Conservation (phyloP, 2,329 filamentous ascomycete genomes). For the Pyrenochaeta sp. region DNA sequence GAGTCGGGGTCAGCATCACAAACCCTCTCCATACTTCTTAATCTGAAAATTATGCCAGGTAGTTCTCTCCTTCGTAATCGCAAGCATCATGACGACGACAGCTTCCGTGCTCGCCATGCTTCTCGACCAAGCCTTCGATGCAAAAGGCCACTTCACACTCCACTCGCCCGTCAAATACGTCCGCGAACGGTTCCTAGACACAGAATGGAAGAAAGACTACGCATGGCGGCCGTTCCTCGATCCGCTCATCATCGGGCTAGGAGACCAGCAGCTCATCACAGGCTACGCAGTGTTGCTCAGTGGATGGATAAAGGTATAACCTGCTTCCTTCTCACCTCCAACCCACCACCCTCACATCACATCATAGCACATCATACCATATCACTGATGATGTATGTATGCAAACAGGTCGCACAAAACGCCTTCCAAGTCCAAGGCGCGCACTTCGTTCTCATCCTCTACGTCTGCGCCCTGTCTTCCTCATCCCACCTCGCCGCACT, state of each 20-base stretch:
- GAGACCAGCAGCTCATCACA: conserved; percentile 44
- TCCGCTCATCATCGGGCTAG: conserved; percentile 42
- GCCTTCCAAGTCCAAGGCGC: conserved; percentile 37
- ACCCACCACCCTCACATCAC: not conserved
- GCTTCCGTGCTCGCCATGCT: conserved; percentile 44
- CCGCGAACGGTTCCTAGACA: conserved; percentile 33
- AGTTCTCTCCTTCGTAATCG: conserved; percentile 40
- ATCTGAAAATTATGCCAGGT: conserved; percentile 27
- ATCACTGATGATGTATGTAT: not conserved
- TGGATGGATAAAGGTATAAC: conserved; percentile 40
- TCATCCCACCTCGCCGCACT: conserved; percentile 45
- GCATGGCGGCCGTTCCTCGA: conserved; percentile 42
- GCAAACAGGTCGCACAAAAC: conserved; percentile 33
- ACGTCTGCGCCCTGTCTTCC: conserved; percentile 41
- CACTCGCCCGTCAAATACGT: conserved; percentile 32
- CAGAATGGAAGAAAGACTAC: conserved; percentile 41
- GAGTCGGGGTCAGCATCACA: conserved; percentile 29
- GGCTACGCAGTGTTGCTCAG: conserved; percentile 43
- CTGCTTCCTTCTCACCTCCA: too few relatives aligned
- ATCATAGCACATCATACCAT: too few relatives aligned
- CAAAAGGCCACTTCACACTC: conserved; percentile 33
- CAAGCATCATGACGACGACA: conserved; percentile 40
- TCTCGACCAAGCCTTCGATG: conserved; percentile 41
- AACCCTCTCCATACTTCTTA: not conserved
- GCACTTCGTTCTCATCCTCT: conserved; percentile 43